Evolutionary conservation across 345 rosid genomes (phyloP), one percentile per base, ranked within the genome.

Genomic region (Firmiana major): DNA sequence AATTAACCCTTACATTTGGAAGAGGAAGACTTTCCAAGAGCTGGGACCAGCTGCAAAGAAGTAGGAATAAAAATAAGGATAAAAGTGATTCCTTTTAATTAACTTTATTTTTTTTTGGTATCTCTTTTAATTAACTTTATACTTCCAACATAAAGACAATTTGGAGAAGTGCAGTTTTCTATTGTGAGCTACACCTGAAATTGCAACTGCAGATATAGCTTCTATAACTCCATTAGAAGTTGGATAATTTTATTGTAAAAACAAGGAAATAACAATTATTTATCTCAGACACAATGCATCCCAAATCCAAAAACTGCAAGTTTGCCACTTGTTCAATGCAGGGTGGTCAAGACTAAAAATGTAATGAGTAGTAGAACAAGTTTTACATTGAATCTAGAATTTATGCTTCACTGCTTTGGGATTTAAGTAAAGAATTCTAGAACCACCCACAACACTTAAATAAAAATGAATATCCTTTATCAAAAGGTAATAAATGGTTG

Each of bases 11-110:
- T 89, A 94, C 98, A 79, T 94, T 94, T 76, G 97, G 93, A 83
- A 94, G 97, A 86, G 88, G 92, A 76, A 94, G 95, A 86, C 84
- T 84, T 81, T 92, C 98, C 90, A 94, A 82, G 76, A 89, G 90
- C 85, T 94, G 98, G 80, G 95, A 92, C 87, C 91, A 91, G 84
- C 98, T 94, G 95, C 80, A 85, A 62, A 48, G 73, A 83, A 86
- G 81, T 65, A 80, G 77, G 71, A 57, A 84, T 59, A 1, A 58
- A 76, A 74, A 78, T 87, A 55, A 83, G 84, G 80, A 76, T 9
- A 57, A 22, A 42, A 57, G 10, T 10, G n/a, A 16, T 60, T 64
- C 13, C 15, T 76, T 64, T 34, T 31, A 31, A 21, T 48, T 28
- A 69, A 57, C 8, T 48, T 5, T 8, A 49, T 49, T n/a, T n/a